phyloP scores from a whole-genome alignment of 805 yeast genomes.

The Yamadazyma sp. region DNA sequence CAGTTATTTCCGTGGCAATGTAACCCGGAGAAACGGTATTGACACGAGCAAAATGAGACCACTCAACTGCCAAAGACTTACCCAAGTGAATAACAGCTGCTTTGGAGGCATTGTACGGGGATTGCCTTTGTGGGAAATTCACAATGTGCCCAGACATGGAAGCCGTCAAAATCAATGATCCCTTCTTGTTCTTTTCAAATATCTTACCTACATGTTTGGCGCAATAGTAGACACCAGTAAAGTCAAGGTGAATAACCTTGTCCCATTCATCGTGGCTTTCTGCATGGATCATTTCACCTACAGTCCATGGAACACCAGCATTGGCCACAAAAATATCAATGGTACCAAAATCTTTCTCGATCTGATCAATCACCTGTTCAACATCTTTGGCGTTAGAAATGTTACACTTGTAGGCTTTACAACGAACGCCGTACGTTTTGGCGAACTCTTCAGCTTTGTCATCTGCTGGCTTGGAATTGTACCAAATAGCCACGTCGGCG shows the following conservation, averaged over 20 bases:
- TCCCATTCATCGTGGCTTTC: slow-evolving; percentile 36
- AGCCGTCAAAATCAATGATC: slow-evolving; percentile 46
- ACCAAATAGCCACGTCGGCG: slow-evolving; percentile 63
- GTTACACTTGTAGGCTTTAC: slow-evolving; percentile 64
- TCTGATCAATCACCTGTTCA: slow-evolving; percentile 47
- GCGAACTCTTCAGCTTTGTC: slow-evolving; percentile 58
- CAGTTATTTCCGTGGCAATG: slow-evolving; percentile 40
- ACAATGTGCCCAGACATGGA: slow-evolving; percentile 51
- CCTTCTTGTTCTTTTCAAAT: slow-evolving; percentile 39
- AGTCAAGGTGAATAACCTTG: slow-evolving; percentile 39
- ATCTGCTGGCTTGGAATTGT: slow-evolving; percentile 53
- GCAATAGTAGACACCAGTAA: slow-evolving; percentile 44
- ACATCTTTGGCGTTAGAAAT: slow-evolving; percentile 52
- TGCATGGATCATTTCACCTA: slow-evolving; percentile 50
- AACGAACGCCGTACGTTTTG: slow-evolving; percentile 57
- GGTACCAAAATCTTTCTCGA: slow-evolving; percentile 69
- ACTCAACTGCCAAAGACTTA: slow-evolving; percentile 45
- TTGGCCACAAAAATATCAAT: slow-evolving; percentile 85
- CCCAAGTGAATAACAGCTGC: slow-evolving; percentile 46
- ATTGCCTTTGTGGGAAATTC: slow-evolving; percentile 46
- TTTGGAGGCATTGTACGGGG: slow-evolving; percentile 48
- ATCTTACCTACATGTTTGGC: slow-evolving; percentile 43
- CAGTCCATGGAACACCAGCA: slow-evolving; percentile 85
- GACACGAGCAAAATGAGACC: slow-evolving; percentile 48
- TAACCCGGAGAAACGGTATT: slow-evolving; percentile 47